phyloP scores from a whole-genome alignment of 2,329 filamentous ascomycete species.

The Epichloe aotearoae region DNA sequence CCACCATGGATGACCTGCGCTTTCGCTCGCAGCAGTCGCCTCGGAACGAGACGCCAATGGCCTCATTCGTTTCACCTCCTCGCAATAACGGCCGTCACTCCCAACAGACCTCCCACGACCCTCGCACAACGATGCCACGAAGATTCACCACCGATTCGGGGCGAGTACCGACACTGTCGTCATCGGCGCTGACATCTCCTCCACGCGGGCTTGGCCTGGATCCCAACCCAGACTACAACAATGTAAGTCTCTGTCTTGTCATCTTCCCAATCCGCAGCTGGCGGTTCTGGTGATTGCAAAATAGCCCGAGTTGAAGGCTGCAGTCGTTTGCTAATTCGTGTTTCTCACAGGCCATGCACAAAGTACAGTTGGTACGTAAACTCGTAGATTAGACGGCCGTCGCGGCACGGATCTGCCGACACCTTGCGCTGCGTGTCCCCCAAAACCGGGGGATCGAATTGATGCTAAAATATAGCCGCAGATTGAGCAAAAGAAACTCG shows the following conservation, averaged over 20 bases:
- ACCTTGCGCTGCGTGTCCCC: not conserved
- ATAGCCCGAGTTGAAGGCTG: not conserved
- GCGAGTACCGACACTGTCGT: constrained; percentile 62
- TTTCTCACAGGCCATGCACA: constrained; percentile 45
- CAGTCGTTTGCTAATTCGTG: not conserved
- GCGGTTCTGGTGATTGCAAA: not conserved
- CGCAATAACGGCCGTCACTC: constrained; percentile 54
- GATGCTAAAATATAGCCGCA: constrained; percentile 23
- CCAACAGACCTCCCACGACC: constrained; percentile 44
- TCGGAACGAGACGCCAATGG: constrained; percentile 62
- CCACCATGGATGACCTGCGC: constrained; percentile 60
- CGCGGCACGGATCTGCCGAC: not conserved
- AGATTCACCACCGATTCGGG: constrained; percentile 90
- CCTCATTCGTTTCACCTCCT: constrained; percentile 60
- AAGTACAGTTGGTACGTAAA: constrained; percentile 61
- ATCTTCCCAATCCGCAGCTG: not conserved
- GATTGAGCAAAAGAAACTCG: constrained; percentile 88
- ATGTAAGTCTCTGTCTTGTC: constrained; percentile 18
- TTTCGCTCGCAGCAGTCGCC: constrained; percentile 68
- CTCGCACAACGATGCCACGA: constrained; percentile 66
- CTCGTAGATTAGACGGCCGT: not conserved
- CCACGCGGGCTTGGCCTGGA: constrained; percentile 31
- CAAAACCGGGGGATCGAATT: not conserved
- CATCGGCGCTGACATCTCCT: constrained; percentile 35
- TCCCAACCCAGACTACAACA: constrained; percentile 31